Evolutionary conservation across 768 basidiomycete genomes (phyloP), one percentile per base, ranked within the genome.

Genomic region (Termitomyces sp.): DNA sequence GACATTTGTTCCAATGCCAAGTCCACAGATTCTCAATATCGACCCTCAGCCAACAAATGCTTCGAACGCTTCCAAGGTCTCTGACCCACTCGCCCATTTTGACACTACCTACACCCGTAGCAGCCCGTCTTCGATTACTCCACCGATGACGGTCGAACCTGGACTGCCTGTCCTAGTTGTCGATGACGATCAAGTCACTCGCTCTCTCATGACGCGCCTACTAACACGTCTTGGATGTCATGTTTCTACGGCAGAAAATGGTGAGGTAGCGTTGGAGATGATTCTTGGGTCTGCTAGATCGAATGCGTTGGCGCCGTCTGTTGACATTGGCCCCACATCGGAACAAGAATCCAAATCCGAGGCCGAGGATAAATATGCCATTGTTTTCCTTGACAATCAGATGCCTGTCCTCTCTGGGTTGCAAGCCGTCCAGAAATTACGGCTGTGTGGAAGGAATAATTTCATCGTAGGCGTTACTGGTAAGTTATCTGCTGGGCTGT

Each of bases 391-490:
- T 65, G 81, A 83, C 56, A 94, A 94, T 68, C 90, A 92, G 71
- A 93, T 93, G 89, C 88, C 87, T 9, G 74, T 90, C 20, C 77
- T 91, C 77, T 86, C 86, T 60, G 93, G 93, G 16, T 66, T 91
- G 46, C 81, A 85, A 58, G 80, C 82, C 20, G 83, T 92, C 12
- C 68, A 78, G 55, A 85, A 81, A 67, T 72, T 94, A 40, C 75
- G 92, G 58, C 77, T 79, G 58, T 68, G 85, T 67, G 86, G 85
- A 8, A 77, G 90, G 60, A 73, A 68, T 20, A 90, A 93, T 64
- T 88, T 93, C 65, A 82, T 94, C n/a, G 87, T 92, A 18, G 89
- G 88, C 35, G 86, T 90, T 43, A 90, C 88, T 53, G 89, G 85
- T 84, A 43, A 63, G 76, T 64, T 30, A 0, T 53, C 32, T 16